Conservation (phyloP, 495 filamentous ascomycete species). For the Xylaria scruposa region DNA sequence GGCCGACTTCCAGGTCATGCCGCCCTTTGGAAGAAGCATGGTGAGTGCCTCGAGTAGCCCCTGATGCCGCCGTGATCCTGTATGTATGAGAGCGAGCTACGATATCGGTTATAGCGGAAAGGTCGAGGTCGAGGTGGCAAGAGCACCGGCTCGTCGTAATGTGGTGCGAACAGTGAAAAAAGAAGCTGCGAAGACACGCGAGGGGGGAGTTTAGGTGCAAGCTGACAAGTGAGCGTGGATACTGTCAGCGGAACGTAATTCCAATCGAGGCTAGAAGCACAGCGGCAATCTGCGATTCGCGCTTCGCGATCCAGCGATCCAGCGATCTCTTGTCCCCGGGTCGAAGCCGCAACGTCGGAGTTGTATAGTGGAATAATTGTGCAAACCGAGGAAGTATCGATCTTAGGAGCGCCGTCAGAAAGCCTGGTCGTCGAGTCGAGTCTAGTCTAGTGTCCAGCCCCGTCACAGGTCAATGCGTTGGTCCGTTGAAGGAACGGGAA, state of each 20-base stretch:
- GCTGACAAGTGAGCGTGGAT: neutral
- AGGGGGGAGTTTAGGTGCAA: neutral
- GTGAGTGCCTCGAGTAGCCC: conserved; percentile 43
- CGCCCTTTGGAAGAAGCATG: conserved; percentile 82
- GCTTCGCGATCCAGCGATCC: conserved; percentile 4
- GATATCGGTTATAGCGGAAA: neutral
- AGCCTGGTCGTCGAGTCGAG: neutral
- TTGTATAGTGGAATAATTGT: neutral
- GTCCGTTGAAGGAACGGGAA: neutral
- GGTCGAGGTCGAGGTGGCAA: neutral
- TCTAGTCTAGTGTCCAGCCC: neutral
- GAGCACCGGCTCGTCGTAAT: neutral
- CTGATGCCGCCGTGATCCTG: conserved; percentile 42
- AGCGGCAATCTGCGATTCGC: neutral
- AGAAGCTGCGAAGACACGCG: neutral
- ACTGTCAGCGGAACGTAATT: conserved; percentile 13
- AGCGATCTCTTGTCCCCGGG: conserved; percentile 3
- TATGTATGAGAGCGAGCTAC: conserved; percentile 19
- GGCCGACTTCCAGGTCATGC: conserved; percentile 91
- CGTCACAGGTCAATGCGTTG: neutral
- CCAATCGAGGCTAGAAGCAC: neutral
- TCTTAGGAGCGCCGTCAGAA: neutral
- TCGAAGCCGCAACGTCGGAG: neutral
- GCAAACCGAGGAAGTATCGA: neutral
- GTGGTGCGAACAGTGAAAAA: neutral